Evolutionary conservation across 139 green algal species (phyloP).

Genomic region (Chlamydomonas incerta): DNA sequence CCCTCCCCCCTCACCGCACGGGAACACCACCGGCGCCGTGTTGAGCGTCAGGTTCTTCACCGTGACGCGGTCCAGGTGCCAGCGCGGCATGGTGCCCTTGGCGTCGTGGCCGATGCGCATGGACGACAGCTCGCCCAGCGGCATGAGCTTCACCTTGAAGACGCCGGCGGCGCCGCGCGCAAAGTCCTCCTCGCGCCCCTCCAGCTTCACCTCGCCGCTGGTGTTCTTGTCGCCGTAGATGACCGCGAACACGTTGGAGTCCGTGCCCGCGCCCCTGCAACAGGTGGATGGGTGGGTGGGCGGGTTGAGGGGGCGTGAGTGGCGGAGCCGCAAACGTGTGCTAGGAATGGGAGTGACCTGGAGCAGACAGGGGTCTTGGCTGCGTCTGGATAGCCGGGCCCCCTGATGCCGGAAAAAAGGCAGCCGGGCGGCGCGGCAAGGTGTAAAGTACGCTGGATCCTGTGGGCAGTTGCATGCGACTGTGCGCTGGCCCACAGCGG

Average conservation of each 20-base stretch:
- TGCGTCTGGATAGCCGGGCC: too few relatives aligned
- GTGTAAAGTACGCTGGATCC: too few relatives aligned
- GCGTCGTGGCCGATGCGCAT: conserved; percentile 58
- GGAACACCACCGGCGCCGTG: conserved; percentile 43
- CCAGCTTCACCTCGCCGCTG: conserved; percentile 53
- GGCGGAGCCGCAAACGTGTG: too few relatives aligned
- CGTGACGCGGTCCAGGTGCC: conserved; percentile 55
- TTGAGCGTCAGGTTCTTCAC: conserved; percentile 51
- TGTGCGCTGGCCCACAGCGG: too few relatives aligned
- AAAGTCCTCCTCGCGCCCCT: conserved; percentile 55
- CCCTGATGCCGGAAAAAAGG: too few relatives aligned
- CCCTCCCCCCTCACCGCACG: conserved; percentile 56
- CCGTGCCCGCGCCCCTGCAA: conserved; percentile 55
- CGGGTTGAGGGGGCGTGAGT: too few relatives aligned
- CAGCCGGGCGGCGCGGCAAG: too few relatives aligned
- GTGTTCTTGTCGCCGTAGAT: conserved; percentile 52
- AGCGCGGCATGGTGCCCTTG: conserved; percentile 53
- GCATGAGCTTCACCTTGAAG: conserved; percentile 46
- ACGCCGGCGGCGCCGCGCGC: conserved; percentile 42
- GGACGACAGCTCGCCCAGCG: conserved; percentile 50
- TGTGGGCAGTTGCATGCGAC: too few relatives aligned
- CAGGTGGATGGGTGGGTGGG: background rate
- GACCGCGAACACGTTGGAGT: conserved; percentile 56
- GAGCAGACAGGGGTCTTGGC: too few relatives aligned
- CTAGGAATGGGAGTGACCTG: too few relatives aligned